Base-by-base conservation (phyloP, 2,329 filamentous ascomycete genomes). In the Penicillium olsonii region DNA sequence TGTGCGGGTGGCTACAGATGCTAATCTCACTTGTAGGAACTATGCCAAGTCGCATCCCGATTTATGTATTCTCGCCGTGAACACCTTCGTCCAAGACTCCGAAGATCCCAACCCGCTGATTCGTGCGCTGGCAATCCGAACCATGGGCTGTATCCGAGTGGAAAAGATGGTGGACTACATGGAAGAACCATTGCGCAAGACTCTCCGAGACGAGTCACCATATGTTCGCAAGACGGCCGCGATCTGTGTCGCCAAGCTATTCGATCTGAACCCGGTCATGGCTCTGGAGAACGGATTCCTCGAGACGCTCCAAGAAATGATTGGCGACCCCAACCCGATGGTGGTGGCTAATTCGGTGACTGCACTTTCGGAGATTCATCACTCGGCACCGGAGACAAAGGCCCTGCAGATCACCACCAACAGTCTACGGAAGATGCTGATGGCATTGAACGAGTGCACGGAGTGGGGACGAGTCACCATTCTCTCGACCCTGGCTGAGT, bases 91-190 rank as follows among this genome's bases (percentile, higher is more conserved):
- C 5, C 94, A 99, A 80, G 94, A 99, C 71, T 94, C 94, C 14
- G 94, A 99, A 82, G 94, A 99, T 66, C 94, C 94, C 37, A 99
- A 99, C 67, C 94, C 94, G 12, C 82, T 99, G 19, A 90, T 99
- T 65, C 82, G 94, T 78, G 94, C 94, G 42, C 81, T 99, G 43
- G 94, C 94, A 47, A 95, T 99, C 70, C 84, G 94, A 63, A 99
- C 94, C 27, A 99, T 99, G 94, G 94, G 94, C 34, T 97, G 94
- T 68, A 97, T 99, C 64, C 81, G 94, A 48, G 94, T 99, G 48
- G 94, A 97, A 62, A 99, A 99, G 75, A 99, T 99, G 90, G 90
- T 97, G 58, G 94, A 99, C 69, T 99, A 99, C 72, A 97, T 99
- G 92, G 94, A 97, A 72, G 94, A 99, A 67, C 94, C 94, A 12